phyloP scores from a whole-genome alignment of 129 eudicot species.

The Saposhnikovia divaricata region DNA sequence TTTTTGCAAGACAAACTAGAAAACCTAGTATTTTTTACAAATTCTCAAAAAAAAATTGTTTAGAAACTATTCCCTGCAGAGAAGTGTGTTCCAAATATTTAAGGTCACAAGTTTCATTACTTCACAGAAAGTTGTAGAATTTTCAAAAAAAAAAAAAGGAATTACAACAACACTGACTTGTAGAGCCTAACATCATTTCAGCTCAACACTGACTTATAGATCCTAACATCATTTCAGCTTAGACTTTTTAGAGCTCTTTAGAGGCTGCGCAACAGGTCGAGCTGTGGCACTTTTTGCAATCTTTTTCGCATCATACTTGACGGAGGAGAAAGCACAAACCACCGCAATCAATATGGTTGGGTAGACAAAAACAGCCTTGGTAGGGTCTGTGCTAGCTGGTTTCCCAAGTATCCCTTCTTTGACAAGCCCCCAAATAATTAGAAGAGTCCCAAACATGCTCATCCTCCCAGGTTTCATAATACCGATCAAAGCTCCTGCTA shows the following conservation, averaged over 20 bases:
- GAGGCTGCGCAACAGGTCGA: constrained; percentile 58
- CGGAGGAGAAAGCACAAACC: constrained; percentile 72
- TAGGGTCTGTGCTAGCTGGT: constrained; percentile 55
- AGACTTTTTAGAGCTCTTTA: constrained; percentile 76
- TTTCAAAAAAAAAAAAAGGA: background rate
- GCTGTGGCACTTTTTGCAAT: constrained; percentile 34
- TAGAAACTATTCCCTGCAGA: background rate
- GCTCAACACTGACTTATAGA: constrained; percentile 16
- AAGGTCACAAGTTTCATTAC: background rate
- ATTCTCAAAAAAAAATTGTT: background rate
- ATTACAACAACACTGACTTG: constrained; percentile 1
- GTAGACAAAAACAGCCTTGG: constrained; percentile 65
- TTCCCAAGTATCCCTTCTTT: constrained; percentile 83
- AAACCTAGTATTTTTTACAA: too few relatives aligned
- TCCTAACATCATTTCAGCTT: constrained; percentile 44
- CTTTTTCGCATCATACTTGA: constrained; percentile 66
- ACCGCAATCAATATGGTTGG: constrained; percentile 85
- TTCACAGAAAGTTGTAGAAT: background rate
- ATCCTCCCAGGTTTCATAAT: constrained; percentile 81
- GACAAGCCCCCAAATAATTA: constrained; percentile 84
- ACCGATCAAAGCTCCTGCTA: constrained; percentile 78
- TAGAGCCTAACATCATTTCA: constrained; percentile 27
- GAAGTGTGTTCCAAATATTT: background rate
- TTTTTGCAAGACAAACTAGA: too few relatives aligned
- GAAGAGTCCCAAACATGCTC: constrained; percentile 97